phyloP scores from a whole-genome alignment of 1,139 yeast genomes.

The Scheffersomyces stambukii region DNA sequence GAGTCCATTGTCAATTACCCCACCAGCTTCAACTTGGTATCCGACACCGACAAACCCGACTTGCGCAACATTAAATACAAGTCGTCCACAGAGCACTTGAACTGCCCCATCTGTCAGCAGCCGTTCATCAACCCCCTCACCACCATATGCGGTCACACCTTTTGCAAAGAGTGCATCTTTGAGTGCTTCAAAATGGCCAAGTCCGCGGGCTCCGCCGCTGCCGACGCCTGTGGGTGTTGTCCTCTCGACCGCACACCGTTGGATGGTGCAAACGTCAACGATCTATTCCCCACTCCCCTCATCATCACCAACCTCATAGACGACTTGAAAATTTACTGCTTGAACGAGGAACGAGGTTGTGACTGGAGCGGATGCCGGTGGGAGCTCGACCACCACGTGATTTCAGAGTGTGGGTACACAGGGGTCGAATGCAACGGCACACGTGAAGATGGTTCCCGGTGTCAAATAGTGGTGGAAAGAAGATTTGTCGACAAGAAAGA shows the following conservation, averaged over 20 bases:
- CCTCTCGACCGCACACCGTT: conserved; percentile 62
- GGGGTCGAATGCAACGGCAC: conserved; percentile 42
- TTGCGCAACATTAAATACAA: conserved; percentile 30
- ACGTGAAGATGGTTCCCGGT: conserved; percentile 10
- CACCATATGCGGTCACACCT: conserved; percentile 59
- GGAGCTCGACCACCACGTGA: conserved; percentile 52
- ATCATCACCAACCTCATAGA: conserved; percentile 58
- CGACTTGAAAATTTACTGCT: conserved; percentile 55
- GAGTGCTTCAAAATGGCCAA: conserved; percentile 41
- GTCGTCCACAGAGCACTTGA: conserved; percentile 47
- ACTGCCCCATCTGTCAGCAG: conserved; percentile 56
- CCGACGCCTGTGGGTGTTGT: conserved; percentile 37
- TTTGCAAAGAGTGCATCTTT: conserved; percentile 48
- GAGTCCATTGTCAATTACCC: conserved; percentile 8
- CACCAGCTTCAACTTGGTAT: conserved; percentile 17
- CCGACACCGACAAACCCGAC: conserved; percentile 23
- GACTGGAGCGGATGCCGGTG: conserved; percentile 56
- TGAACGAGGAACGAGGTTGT: conserved; percentile 54
- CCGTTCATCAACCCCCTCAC: conserved; percentile 54
- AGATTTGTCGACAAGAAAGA: conserved; percentile 7
- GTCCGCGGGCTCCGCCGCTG: conserved; percentile 3
- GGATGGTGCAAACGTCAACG: conserved; percentile 32
- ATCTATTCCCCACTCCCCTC: conserved; percentile 59
- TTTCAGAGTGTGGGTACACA: conserved; percentile 47
- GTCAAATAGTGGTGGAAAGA: conserved; percentile 12